Evolutionary conservation across 2,329 filamentous ascomycete genomes (phyloP), one percentile per base, ranked within the genome.

Genomic region (Atkinsonella texensis): DNA sequence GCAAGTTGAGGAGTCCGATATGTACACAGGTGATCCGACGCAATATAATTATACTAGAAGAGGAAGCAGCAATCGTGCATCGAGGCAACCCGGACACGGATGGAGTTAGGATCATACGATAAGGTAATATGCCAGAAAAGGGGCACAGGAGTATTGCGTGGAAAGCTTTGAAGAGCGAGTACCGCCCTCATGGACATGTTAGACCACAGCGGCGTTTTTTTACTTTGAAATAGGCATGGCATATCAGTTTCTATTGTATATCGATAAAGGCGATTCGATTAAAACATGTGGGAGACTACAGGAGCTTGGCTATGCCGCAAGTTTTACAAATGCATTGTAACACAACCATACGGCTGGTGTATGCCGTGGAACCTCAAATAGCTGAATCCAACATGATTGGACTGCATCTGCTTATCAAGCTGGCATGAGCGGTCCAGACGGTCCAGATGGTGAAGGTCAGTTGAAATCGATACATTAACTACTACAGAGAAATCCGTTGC

Each of bases 11-110:
- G 65, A 69, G 9, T 64, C 70, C 46, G 62, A 68, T 20, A 52
- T 59, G 5, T 49, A 53, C n/a, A 49, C 55, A 59, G 15, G 62
- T 61, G 74, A 77, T 42, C 74, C 76, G 9, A 64, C 70, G 57
- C 70, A 73, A 54, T 81, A 80, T 56, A 77, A 81, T 60, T 81
- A 81, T 57, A 81, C 80, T 63, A 70, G 78, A 31, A 68, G 70
- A 4, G 67, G 62, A 18, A 57, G 41, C 31, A 28, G 57, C 57
- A 52, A 48, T 60, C 49, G 52, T 59, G 39, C 60, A 15, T 13
- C 46, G 11, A 43, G 60, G 39, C 59, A 58, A 18, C 68, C 68
- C n/a, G 70, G 69, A 0, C 63, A 70, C 53, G 68, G 69, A 6
- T 71, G 68, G 69, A 58, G 41, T 43, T 23, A 23, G 35, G 15